Evolutionary conservation across 768 basidiomycete genomes (phyloP).

Genomic region (Leccinellum luteum): DNA sequence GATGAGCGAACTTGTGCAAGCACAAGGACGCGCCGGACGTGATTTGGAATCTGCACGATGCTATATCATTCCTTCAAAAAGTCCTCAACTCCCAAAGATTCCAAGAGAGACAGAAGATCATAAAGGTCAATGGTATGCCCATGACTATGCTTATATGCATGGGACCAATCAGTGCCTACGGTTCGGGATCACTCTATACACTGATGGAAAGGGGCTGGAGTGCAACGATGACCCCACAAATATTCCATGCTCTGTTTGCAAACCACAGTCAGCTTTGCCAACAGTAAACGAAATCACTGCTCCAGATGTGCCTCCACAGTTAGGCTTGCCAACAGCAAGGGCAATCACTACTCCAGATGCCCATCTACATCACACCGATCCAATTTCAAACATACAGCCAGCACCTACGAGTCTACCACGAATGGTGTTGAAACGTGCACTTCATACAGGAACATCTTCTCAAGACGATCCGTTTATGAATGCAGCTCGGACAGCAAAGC

Average conservation of each 20-base stretch:
- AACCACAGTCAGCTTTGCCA: too few relatives aligned
- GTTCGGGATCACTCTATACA: background rate
- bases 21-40: background rate
- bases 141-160: background rate
- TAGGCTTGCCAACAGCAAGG: too few relatives aligned
- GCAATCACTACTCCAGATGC: too few relatives aligned
- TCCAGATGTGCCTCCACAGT: too few relatives aligned
- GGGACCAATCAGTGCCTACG: background rate
- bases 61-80: background rate
- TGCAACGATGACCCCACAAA: background rate
- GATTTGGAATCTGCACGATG: background rate
- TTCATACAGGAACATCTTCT: too few relatives aligned
- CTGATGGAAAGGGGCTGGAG: background rate
- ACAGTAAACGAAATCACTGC: too few relatives aligned
- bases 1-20: background rate
- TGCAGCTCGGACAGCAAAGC: background rate
- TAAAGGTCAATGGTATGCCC: background rate
- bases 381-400: too few relatives aligned
- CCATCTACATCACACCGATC: too few relatives aligned
- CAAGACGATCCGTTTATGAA: too few relatives aligned
- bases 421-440: too few relatives aligned
- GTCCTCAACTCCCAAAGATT: background rate
- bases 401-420: too few relatives aligned
- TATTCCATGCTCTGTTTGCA: background rate
- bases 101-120: background rate